Conservation (phyloP, 2,329 filamentous ascomycete species). For the Pseudogymnoascus sp. region DNA sequence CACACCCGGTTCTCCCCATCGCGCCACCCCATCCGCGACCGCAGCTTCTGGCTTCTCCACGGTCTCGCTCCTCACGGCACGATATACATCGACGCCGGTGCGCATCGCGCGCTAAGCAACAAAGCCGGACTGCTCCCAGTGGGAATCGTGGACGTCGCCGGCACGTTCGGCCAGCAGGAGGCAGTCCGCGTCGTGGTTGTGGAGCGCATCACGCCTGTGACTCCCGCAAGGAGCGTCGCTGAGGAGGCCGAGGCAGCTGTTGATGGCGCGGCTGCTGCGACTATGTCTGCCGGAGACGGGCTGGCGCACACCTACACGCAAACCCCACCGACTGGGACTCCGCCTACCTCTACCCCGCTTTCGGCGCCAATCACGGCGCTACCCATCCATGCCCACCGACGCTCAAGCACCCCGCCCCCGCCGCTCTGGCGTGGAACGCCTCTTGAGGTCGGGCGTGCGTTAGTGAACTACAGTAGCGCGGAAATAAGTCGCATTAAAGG, state of each 20-base stretch:
- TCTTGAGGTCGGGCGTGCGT: conserved; percentile 72
- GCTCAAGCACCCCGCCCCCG: neutral
- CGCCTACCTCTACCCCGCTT: conserved; percentile 17
- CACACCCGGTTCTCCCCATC: conserved; percentile 92
- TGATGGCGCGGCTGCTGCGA: conserved; percentile 1
- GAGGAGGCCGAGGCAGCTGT: conserved; percentile 12
- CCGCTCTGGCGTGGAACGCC: conserved; percentile 44
- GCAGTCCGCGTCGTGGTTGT: conserved; percentile 80
- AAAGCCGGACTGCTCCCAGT: conserved; percentile 85
- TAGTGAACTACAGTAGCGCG: conserved; percentile 84
- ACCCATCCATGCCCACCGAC: neutral
- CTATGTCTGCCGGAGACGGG: neutral
- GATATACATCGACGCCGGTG: conserved; percentile 86
- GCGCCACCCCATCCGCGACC: conserved; percentile 74
- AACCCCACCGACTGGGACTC: neutral
- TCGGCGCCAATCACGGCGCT: conserved; percentile 6
- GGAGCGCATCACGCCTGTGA: conserved; percentile 35
- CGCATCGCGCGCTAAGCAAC: conserved; percentile 66
- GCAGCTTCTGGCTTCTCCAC: conserved; percentile 95
- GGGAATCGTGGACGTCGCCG: conserved; percentile 83
- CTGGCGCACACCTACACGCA: conserved; percentile 5
- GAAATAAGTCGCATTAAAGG: conserved; percentile 84
- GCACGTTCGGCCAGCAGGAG: conserved; percentile 84
- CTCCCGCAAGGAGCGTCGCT: conserved; percentile 23
- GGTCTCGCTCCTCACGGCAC: conserved; percentile 84